Evolutionary conservation across 805 yeast species (phyloP), one percentile per base, ranked within the genome.

Genomic region (Lipomyces kockii): DNA sequence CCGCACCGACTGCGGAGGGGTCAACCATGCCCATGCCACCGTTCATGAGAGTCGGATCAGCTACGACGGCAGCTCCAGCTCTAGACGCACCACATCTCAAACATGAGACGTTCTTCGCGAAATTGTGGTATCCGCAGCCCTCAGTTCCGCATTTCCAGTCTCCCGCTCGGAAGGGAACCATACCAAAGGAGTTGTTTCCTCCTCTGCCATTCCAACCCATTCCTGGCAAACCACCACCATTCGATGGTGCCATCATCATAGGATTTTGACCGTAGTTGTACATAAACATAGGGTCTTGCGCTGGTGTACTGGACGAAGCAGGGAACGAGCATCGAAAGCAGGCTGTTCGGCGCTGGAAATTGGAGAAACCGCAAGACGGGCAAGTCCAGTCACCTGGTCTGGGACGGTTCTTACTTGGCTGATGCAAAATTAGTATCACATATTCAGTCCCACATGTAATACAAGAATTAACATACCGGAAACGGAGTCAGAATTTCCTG

Each of bases 381-480:
- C 98, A 93, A n/a, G 90, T 91, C 98, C 98, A 93, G 77, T 93
- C 98, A 25, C 98, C 98, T 0, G 98, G 98, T 75, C 98, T 83
- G 27, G 97, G 97, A 74, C 95, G 84, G 78, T 93, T 92, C 72
- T 91, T 89, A 46, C 88, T 85, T 37, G 89, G 87, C 59, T 62
- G 29, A 9, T 20, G 29, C 37, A 14, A 8, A 20, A 20, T 62
- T 56, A 62, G 65, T n/a, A 56, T 17, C 14, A 25, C 34, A 2
- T 6, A 2, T 51, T 5, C 11, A 27, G 39, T 4, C 6, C 17
- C 20, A 27, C 22, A 20, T 17, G 35, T 7, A 7, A 17, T 29
- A 53, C 9, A 53, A 53, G 29, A 35, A 14, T 37, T 6, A 17
- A 58, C 65, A 37, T 62, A 62, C 65, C 17, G 97, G 97, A 79